Conservation (phyloP, 2,329 filamentous ascomycete species). For the Leptoxyphium fumago region DNA sequence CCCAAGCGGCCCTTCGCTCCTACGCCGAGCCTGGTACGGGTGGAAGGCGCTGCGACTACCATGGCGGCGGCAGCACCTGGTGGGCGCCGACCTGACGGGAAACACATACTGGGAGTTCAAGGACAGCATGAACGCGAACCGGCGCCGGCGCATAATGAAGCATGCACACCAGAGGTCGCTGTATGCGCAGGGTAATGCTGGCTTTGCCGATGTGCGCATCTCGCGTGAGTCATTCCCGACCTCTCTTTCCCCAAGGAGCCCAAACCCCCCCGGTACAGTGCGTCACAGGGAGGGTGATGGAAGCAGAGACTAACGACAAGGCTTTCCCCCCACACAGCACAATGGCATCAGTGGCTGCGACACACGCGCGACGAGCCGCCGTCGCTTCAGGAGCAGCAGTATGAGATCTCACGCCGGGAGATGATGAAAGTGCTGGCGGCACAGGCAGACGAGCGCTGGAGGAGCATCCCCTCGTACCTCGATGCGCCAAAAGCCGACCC, state of each 20-base stretch:
- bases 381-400: conserved; percentile 42
- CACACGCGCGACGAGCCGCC: conserved; percentile 43
- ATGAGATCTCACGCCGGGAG: conserved; percentile 41
- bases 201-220: conserved; percentile 46
- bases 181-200: conserved; percentile 18
- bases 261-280: no score
- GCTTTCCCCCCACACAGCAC: conserved; percentile 26
- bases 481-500: conserved; percentile 40
- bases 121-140: conserved; percentile 38
- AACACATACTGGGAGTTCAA: conserved; percentile 57
- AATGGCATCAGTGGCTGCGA: conserved; percentile 57
- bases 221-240: conserved; percentile 23
- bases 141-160: conserved; percentile 44
- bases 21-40: conserved; percentile 40
- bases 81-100: conserved; percentile 45
- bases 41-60: conserved; percentile 49
- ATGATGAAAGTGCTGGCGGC: conserved; percentile 44
- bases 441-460: conserved; percentile 47
- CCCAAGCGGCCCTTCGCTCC: neutral
- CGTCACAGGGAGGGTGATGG: no score
- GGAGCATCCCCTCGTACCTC: conserved; percentile 41
- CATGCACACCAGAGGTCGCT: conserved; percentile 26
- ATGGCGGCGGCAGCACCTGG: conserved; percentile 46
- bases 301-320: neutral
- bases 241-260: neutral